Base-by-base conservation (phyloP, 192 early-diverging fungal genomes). In the Gigaspora rosea region DNA sequence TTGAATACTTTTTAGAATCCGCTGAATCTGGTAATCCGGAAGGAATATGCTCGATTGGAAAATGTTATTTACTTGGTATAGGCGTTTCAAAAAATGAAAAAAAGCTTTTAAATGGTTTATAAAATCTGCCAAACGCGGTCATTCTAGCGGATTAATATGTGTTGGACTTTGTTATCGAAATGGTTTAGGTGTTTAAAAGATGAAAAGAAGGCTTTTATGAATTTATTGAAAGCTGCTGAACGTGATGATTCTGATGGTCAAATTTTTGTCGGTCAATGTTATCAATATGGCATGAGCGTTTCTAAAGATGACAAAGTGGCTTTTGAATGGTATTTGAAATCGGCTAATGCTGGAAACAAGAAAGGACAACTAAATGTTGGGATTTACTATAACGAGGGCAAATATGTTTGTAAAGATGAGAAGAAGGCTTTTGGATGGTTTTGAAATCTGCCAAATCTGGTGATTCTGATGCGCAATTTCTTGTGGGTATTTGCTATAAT, bases 241-340 rank as follows among this genome's bases (percentile, higher is more conserved):
- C 27, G 27, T 27, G 27, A 27, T 27, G 27, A 27, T 27, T 27
- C 27, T 27, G 27, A 27, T 27, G 94, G 92, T 9, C 91, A 94
- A 56, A 94, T 93, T 78, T 89, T 90, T 58, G 85, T 95, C 18
- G 93, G 92, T n/a, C 90, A 90, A 75, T 84, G 93, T 56, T 94
- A 91, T 76, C 93, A 94, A 73, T 90, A 94, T 85, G 94, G 93
- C 4, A 82, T 91, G 18, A 93, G 94, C 1, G 68, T 86, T 27
- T 27, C 27, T 27, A 27, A 27, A 27, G 27, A 27, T 27, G 27
- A 27, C 27, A 27, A 27, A 27, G 3, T 76, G 82, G 93, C 93
- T 22, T 87, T 89, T 27, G 77, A 86, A 22, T 91, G 91, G 84
- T 87, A 85, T 51, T 79, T 73, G 27, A 78, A 80, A 46, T 85